Evolutionary conservation across 805 yeast species (phyloP), one percentile per base, ranked within the genome.

Genomic region (Kazachstania bromeliacearum): DNA sequence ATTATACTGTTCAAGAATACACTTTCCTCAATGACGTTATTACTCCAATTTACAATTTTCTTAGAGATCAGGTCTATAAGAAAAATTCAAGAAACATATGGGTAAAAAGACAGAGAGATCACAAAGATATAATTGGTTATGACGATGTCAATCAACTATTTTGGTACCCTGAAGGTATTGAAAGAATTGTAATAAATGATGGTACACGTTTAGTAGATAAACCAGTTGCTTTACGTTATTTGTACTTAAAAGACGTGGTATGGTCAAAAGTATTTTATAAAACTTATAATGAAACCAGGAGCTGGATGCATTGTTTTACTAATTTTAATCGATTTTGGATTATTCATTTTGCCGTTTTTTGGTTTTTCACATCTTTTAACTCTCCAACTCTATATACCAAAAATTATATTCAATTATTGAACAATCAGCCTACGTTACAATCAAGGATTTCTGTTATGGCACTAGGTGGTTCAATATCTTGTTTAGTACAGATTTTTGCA

Each of bases 71-170:
- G 61, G 80, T 77, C 20, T 79, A 73, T 54, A 53, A 67, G 7
- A 53, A 54, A 38, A 46, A 45, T 15, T 39, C 60, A 18, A 72
- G 75, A 31, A 84, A 79, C 3, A 63, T 62, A 36, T 75, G 70
- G 61, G 66, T 69, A 25, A 73, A 77, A 58, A 73, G 77, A 42
- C 87, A 77, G 50, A 70, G 70, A 47, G 92, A 85, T 60, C 92
- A 85, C 51, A 67, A 74, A 12, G 61, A 71, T 19, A 73, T 74
- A 4, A 77, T 85, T 40, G 96, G 96, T 0, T 85, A 85, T 56
- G 96, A 85, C 61, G 96, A 85, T 56, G 77, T 85, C 56, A 85
- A 85, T 53, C 95, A 85, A 50, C 63, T 81, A 26, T 85, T 85
- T 51, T 85, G 96, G 96, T 77, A 80, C 47, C 67, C 75, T 3